Conservation (phyloP, 2,329 filamentous ascomycete genomes). For the Camillea tinctor region DNA sequence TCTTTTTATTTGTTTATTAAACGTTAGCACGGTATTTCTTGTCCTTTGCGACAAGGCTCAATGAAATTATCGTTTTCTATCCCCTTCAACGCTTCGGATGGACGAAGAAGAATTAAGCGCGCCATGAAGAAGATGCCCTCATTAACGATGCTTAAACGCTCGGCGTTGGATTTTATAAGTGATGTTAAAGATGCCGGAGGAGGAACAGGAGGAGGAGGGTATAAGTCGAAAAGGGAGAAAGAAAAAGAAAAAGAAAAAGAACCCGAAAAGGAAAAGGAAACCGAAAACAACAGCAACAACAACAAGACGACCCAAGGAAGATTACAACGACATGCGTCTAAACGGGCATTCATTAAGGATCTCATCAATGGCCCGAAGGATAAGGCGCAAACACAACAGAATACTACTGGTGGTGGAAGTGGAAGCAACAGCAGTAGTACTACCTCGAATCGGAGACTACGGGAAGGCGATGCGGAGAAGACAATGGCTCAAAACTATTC, state of each 20-base stretch:
- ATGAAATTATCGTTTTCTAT: constrained; percentile 19
- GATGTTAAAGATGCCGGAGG: constrained; percentile 19
- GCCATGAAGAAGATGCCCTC: constrained; percentile 23
- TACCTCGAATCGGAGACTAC: background rate
- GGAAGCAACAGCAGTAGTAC: too few relatives aligned
- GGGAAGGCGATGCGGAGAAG: background rate
- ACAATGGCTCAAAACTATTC: background rate
- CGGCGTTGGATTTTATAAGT: constrained; percentile 22
- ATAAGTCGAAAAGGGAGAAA: constrained; percentile 6
- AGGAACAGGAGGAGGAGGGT: background rate
- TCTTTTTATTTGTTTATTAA: constrained; percentile 2
- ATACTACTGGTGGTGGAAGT: background rate
- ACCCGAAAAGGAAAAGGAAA: too few relatives aligned
- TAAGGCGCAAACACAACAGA: constrained; percentile 8
- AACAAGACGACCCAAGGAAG: constrained; percentile 4
- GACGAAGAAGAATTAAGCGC: constrained; percentile 9
- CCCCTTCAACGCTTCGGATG: constrained; percentile 14
- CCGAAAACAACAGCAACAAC: too few relatives aligned
- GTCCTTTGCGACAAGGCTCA: constrained; percentile 10
- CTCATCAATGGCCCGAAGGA: constrained; percentile 26
- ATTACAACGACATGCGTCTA: constrained; percentile 12
- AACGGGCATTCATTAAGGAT: constrained; percentile 21
- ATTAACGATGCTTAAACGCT: constrained; percentile 23
- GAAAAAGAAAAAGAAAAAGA: constrained; percentile 2
- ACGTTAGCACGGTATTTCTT: constrained; percentile 8